A percentile compares a stretch with the other conserved stretches of the same genome.
These are phyloP conservation scores for Ustilago sp. DNA, from an alignment of 1,284 basidiomycete genomes.

Conservation along the genomic window DNA sequence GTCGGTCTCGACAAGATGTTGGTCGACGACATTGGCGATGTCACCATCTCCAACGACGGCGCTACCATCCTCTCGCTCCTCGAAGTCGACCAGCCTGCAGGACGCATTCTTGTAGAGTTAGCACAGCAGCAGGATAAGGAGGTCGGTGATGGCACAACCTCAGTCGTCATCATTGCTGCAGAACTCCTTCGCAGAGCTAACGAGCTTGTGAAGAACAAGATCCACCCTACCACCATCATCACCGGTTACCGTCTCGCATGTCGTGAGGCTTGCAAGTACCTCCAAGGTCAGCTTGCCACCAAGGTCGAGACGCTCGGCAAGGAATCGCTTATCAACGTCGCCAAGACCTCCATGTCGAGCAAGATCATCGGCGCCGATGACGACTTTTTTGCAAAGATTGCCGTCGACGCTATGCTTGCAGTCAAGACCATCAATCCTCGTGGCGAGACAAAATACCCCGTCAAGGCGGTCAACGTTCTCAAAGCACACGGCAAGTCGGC, in stretches of 20 bases:
- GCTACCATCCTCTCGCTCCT: conserved; percentile 95
- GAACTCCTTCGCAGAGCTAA: conserved; percentile 95
- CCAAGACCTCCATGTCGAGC: conserved; percentile 98
- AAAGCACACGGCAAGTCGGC: conserved; percentile 98
- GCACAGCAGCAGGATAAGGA: conserved; percentile 99
- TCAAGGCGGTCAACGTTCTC: conserved; percentile 99
- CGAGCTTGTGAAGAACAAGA: conserved; percentile 97
- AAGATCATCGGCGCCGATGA: conserved; percentile 99
- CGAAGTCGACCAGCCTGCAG: conserved; percentile 91
- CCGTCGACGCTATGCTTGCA: conserved; percentile 97
- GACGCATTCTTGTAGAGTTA: conserved; percentile 93
- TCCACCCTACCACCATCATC: conserved; percentile 99
- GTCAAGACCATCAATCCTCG: conserved; percentile 94
- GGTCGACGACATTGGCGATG: conserved; percentile 99
- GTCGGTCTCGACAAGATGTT: conserved; percentile 80
- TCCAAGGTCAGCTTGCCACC: conserved; percentile 96
- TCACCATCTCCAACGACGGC: conserved; percentile 99
- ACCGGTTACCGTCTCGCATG: conserved; percentile 98
- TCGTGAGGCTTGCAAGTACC: conserved; percentile 96
- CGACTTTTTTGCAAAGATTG: conserved; percentile 97
- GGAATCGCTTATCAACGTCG: conserved; percentile 93
- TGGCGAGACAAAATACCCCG: conserved; percentile 98
- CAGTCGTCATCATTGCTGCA: conserved; percentile 96
- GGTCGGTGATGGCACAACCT: conserved; percentile 98
- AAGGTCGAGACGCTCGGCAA: conserved; percentile 92